Conservation (phyloP, 129 eudicot genomes). For the Centaurea solstitialis region DNA sequence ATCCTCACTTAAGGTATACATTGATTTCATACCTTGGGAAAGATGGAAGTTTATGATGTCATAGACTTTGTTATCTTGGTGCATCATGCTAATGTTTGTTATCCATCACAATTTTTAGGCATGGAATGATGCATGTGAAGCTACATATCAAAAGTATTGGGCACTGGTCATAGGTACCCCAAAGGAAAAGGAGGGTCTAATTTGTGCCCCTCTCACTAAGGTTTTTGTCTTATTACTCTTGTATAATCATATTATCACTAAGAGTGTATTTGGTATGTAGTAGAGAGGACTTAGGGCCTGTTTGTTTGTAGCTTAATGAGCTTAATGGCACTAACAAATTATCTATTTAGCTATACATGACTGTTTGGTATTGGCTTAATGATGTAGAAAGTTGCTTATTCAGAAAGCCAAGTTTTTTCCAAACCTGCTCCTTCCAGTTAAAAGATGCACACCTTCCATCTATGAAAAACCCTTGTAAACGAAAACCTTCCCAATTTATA, state of each 20-base stretch:
- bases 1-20: slow-evolving; percentile 52
- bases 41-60: background rate
- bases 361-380: background rate
- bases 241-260: background rate
- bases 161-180: slow-evolving; percentile 89
- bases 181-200: slow-evolving; percentile 75
- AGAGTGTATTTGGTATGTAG: slow-evolving; percentile 1
- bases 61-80: background rate
- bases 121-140: slow-evolving; percentile 57
- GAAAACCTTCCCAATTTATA: background rate
- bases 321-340: background rate
- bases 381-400: background rate
- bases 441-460: background rate
- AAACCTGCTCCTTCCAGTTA: background rate
- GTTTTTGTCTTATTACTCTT: slow-evolving; percentile 29
- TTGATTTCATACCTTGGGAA: no score
- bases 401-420: background rate
- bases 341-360: no score
- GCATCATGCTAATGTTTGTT: background rate
- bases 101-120: slow-evolving; percentile 40
- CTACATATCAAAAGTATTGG: slow-evolving; percentile 79
- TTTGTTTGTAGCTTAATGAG: background rate
- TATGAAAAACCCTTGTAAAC: background rate
- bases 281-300: background rate
- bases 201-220: slow-evolving; percentile 85